Percentiles rank a stretch among this genome's conserved stretches.
These are phyloP conservation scores for Umbelopsis sp. DNA, from an alignment of 192 early-diverging fungal species.

Conservation along the genomic window DNA sequence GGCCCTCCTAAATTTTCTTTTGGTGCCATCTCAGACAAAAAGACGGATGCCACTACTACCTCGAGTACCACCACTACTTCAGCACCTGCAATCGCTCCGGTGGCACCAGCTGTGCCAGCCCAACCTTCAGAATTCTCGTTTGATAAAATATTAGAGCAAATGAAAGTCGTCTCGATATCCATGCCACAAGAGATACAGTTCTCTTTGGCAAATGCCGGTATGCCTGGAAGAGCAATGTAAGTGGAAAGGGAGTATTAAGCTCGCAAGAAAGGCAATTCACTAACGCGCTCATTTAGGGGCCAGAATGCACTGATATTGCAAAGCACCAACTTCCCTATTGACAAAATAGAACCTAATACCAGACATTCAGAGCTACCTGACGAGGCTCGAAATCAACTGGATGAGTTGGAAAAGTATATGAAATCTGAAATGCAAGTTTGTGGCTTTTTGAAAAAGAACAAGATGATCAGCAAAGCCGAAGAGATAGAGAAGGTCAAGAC, in stretches of 20 bases:
- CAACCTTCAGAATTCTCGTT: slow-evolving; percentile 16
- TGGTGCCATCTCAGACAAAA: neutral
- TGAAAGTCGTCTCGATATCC: slow-evolving; percentile 8
- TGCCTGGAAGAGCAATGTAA: slow-evolving; percentile 13
- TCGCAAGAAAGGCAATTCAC: neutral
- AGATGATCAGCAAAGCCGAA: slow-evolving; percentile 23
- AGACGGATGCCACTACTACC: neutral
- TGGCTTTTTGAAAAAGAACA: slow-evolving; percentile 32
- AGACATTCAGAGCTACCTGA: slow-evolving; percentile 36
- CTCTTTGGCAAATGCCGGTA: slow-evolving; percentile 18
- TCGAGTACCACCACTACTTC: neutral
- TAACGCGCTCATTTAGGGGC: neutral
- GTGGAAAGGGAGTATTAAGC: neutral
- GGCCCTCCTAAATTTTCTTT: neutral
- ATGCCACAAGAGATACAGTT: slow-evolving; percentile 16
- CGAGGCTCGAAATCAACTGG: slow-evolving; percentile 29
- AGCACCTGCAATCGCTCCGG: slow-evolving; percentile 12
- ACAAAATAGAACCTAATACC: slow-evolving; percentile 30
- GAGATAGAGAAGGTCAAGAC: slow-evolving; percentile 25
- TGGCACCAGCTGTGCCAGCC: neutral
- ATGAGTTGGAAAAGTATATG: slow-evolving; percentile 37
- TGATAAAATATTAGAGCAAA: slow-evolving; percentile 16
- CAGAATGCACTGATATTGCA: neutral
- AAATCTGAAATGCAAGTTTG: slow-evolving; percentile 29
- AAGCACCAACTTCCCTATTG: slow-evolving; percentile 25